Evolutionary conservation across 2,329 filamentous ascomycete species (phyloP).

Genomic region (Penicillium occitanis): DNA sequence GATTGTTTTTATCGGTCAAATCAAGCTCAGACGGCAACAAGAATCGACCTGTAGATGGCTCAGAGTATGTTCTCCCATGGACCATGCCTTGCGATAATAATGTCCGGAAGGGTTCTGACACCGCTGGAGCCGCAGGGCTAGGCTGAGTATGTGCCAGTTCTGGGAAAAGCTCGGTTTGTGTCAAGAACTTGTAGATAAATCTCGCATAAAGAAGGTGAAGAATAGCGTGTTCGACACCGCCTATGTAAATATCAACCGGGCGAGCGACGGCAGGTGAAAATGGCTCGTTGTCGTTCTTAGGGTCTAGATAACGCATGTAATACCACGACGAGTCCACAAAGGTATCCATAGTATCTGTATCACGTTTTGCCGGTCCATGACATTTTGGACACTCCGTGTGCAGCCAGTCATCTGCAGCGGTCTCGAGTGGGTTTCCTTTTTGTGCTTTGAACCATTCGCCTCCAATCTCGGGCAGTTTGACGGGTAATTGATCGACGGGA

Average conservation of each 20-base stretch:
- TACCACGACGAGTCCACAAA: slow-evolving; percentile 97
- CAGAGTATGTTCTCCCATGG: slow-evolving; percentile 77
- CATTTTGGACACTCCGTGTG: slow-evolving; percentile 73
- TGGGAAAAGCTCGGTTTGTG: slow-evolving; percentile 49
- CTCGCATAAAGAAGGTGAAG: slow-evolving; percentile 84
- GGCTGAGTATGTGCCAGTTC: slow-evolving; percentile 36
- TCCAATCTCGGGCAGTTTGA: slow-evolving; percentile 68
- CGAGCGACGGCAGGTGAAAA: slow-evolving; percentile 61
- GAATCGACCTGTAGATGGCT: slow-evolving; percentile 73
- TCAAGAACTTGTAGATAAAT: slow-evolving; percentile 86
- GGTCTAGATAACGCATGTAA: slow-evolving; percentile 75
- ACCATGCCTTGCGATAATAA: slow-evolving; percentile 92
- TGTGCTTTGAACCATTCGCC: slow-evolving; percentile 67
- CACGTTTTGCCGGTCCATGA: slow-evolving; percentile 66
- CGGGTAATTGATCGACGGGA: slow-evolving; percentile 72
- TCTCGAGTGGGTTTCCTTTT: slow-evolving; percentile 74
- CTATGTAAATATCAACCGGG: slow-evolving; percentile 84
- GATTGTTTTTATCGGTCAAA: slow-evolving; percentile 55
- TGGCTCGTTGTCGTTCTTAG: slow-evolving; percentile 61
- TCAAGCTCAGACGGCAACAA: slow-evolving; percentile 75
- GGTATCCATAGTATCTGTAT: slow-evolving; percentile 95
- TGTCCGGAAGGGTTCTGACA: slow-evolving; percentile 75
- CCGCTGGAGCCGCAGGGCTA: slow-evolving; percentile 33
- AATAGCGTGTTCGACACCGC: slow-evolving; percentile 87
- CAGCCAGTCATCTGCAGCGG: slow-evolving; percentile 67